phyloP scores from a whole-genome alignment of 352 stramenopile genomes.

The Globisporangium sylvaticum region DNA sequence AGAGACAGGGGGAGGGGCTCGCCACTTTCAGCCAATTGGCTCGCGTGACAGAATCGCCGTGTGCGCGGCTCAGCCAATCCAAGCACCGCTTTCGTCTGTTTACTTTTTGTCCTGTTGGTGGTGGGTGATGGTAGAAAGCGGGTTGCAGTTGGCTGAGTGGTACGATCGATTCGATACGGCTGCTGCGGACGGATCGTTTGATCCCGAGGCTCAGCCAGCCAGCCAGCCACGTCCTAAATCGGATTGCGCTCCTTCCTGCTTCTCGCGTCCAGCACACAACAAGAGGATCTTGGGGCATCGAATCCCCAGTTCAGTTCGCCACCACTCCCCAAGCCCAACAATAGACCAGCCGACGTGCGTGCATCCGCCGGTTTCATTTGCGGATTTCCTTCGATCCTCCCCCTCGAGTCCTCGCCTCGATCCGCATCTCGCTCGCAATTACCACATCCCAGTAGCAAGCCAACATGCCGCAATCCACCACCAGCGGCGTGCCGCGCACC shows the following conservation, averaged over 20 bases:
- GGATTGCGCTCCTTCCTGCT: background rate
- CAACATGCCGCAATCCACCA: background rate
- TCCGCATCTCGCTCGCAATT: background rate
- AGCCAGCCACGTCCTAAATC: background rate
- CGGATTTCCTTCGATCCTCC: slow-evolving; percentile 3
- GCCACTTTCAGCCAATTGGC: background rate
- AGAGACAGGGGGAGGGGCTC: background rate
- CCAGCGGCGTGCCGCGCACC: slow-evolving; percentile 10
- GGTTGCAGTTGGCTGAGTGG: slow-evolving; percentile 4
- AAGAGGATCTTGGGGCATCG: background rate
- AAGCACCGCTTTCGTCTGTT: background rate
- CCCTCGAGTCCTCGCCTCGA: background rate
- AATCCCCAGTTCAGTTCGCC: background rate
- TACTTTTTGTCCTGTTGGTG: background rate
- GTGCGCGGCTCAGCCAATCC: slow-evolving; percentile 4
- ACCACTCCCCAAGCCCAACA: background rate
- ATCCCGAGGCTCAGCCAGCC: background rate
- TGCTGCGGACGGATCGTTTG: slow-evolving; percentile 8
- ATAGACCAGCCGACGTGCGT: background rate
- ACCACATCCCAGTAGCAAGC: background rate
- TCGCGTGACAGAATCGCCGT: background rate
- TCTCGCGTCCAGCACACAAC: too few species aligned
- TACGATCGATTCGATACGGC: background rate
- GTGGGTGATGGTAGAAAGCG: background rate
- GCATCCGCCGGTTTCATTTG: slow-evolving; percentile 3